Evolutionary conservation across 164 flowering plant species (phyloP), one percentile per base, ranked within the genome.

Genomic region (Saururus chinensis): DNA sequence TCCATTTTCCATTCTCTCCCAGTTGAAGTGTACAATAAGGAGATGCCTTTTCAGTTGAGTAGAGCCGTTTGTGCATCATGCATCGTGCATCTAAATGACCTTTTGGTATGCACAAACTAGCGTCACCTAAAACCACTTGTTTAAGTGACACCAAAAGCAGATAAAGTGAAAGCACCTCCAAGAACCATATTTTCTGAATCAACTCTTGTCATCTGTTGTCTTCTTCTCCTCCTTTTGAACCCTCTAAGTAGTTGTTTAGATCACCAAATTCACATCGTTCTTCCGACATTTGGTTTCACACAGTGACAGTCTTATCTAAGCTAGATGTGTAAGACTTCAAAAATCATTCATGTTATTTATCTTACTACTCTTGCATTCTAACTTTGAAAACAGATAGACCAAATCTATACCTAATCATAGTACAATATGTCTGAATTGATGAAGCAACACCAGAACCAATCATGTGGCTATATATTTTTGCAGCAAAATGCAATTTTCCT

Each of bases 381-480:
- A 17, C 14, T 45, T 3, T 53, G 13, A 19, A 49, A 4, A n/a
- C 6, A 3, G 45, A 37, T 6, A 14, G 49, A 16, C 57, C 2
- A 19, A 13, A 65, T 48, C 35, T 40, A 70, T 62, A 85, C 98
- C 92, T 88, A 56, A 91, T 88, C 98, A 92, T 89, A 57, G 87
- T 86, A 76, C 74, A 86, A 66, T 74, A 84, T 64, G 98, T 92
- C 68, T 84, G 92, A 76, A 92, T 82, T 63, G 96, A 83, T 63
- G 92, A 84, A 67, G 73, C 57, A 57, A 84, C 74, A 42, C 81
- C 82, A 42, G 35, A 20, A n/a, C 79, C 75, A 60, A 82, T 68
- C 96, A 89, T 92, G 59, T 62, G 87, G 49, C 82, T 82, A 64
- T 70, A 92, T 61, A 89, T 86, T 60, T 76, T 77, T 62, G 81